Evolutionary conservation across 2,329 filamentous ascomycete species (phyloP), one percentile per base, ranked within the genome.

Genomic region (Xylariales sp.): DNA sequence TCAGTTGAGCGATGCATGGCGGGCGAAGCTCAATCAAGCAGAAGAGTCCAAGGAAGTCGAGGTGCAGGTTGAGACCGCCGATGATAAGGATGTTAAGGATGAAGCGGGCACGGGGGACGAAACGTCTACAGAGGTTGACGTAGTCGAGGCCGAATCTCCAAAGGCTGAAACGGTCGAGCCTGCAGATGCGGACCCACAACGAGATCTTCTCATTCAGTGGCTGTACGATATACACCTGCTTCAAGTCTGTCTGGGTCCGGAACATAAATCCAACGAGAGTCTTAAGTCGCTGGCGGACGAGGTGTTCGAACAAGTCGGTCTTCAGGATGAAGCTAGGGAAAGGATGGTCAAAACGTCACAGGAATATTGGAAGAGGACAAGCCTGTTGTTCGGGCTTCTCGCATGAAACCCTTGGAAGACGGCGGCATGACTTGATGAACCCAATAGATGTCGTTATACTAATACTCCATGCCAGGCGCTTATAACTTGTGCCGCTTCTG

Each of bases 401-500:
- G 73, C 71, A 50, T 73, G 49, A 60, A 51, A 52, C 46, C 43
- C 46, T 31, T 42, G 38, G 32, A 31, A 43, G 15, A 43, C n/a
- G 31, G 32, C 15, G 6, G 21, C 29, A 21, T 27, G 12, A 15
- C n/a, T 14, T 16, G 33, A 46, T 18, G 21, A 37, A 37, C 27
- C 42, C 40, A 34, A 32, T 21, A 42, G 18, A 43, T 39, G 34
- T 31, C 34, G 35, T 42, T 33, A 42, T 31, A 33, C 4, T 20
- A 27, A 18, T 27, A 27, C n/a, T 21, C 25, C 16, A n/a, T 19
- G 28, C 33, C 11, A n/a, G 27, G 11, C 10, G 27, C 15, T 49
- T 71, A 95, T 61, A 97, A 68, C 71, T 97, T 97, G 68, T 98
- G 93, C 60, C 83, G 88, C 79, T 96, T 97, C 74, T 93, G 80